phyloP scores from a whole-genome alignment of 768 basidiomycete genomes.

The Filobasidium floriforme region DNA sequence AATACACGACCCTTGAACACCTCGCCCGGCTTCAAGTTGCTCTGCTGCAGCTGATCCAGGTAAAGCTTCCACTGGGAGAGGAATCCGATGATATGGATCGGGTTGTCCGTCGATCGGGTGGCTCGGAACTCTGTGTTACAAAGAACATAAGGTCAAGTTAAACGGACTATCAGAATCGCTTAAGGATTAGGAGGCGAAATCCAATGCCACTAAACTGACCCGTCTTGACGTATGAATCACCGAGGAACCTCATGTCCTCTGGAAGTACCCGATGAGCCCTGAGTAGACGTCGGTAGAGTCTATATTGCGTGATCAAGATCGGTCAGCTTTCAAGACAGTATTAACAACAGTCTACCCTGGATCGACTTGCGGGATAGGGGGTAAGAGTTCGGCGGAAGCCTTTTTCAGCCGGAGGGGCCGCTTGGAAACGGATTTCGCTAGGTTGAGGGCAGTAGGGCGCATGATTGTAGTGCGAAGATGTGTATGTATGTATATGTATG shows the following conservation, averaged over 20 bases:
- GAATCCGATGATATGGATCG: slow-evolving; percentile 86
- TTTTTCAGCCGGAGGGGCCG: slow-evolving; percentile 19
- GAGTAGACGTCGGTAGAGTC: slow-evolving; percentile 71
- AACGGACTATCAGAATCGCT: too few species aligned
- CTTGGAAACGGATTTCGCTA: slow-evolving; percentile 20
- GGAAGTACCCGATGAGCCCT: slow-evolving; percentile 71
- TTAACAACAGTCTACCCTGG: not conserved
- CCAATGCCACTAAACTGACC: slow-evolving; percentile 15
- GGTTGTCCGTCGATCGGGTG: slow-evolving; percentile 71
- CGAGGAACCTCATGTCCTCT: slow-evolving; percentile 70
- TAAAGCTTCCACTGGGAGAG: slow-evolving; percentile 92
- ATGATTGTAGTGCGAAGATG: slow-evolving; percentile 5
- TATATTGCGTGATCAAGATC: slow-evolving; percentile 35
- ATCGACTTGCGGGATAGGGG: slow-evolving; percentile 67
- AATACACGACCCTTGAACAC: slow-evolving; percentile 39
- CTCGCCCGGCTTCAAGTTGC: slow-evolving; percentile 16
- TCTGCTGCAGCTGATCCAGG: slow-evolving; percentile 54
- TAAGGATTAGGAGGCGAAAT: not conserved
- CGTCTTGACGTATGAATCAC: slow-evolving; percentile 75
- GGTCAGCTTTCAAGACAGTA: too few species aligned
- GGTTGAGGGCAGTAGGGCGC: slow-evolving; percentile 3
- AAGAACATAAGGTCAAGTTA: too few species aligned
- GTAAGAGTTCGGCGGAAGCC: slow-evolving; percentile 63
- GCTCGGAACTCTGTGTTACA: slow-evolving; percentile 68
- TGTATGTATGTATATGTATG: not conserved